Evolutionary conservation across 2,329 filamentous ascomycete genomes (phyloP).

Genomic region (Venturia asperata): DNA sequence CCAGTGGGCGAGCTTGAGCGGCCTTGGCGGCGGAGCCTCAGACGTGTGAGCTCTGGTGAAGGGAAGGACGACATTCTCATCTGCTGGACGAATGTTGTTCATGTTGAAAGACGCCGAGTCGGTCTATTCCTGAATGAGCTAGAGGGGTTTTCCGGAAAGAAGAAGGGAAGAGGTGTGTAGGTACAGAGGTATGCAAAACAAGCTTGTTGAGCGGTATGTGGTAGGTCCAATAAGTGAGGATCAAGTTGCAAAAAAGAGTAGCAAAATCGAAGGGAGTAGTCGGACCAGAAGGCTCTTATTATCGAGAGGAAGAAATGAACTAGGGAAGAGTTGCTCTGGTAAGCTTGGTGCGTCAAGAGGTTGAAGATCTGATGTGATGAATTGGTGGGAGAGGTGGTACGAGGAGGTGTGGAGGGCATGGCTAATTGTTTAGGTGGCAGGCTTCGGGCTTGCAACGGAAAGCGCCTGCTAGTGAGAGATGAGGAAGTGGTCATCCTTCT

Average conservation of each 20-base stretch:
- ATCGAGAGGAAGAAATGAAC: not conserved
- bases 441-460: constrained; percentile 6
- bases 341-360: constrained; percentile 11
- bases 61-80: constrained; percentile 16
- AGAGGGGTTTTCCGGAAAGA: not conserved
- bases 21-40: constrained; percentile 9
- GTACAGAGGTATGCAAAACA: not conserved
- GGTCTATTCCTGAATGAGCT: not conserved
- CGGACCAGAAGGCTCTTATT: not conserved
- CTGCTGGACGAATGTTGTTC: constrained; percentile 17
- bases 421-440: constrained; percentile 1
- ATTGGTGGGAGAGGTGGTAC: not conserved
- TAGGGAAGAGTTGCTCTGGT: constrained; percentile 8
- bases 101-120: not conserved
- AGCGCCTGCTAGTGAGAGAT: not conserved
- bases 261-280: not conserved
- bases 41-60: constrained; percentile 12
- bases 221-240: not conserved
- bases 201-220: not conserved
- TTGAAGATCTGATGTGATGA: constrained; percentile 1
- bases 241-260: not conserved
- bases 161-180: not conserved
- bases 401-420: not conserved
- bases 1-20: constrained; percentile 13
- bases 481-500: constrained; percentile 2